Conservation (phyloP, 1,284 basidiomycete species). For the Heterobasidion occidentale region DNA sequence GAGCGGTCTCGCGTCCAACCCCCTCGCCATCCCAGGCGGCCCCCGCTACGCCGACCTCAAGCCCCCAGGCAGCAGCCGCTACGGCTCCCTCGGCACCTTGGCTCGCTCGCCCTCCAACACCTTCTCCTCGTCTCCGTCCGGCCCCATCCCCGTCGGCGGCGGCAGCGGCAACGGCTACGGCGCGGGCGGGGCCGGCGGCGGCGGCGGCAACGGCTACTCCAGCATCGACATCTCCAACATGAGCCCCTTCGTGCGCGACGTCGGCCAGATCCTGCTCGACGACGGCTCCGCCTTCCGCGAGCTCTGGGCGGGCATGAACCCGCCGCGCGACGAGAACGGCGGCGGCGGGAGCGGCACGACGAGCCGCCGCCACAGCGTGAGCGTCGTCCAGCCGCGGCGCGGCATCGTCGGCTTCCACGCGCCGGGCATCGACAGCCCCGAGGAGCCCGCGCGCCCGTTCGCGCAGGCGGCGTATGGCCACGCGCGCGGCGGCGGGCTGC, state of each 20-base stretch:
- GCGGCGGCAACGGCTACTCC: slow-evolving; percentile 39
- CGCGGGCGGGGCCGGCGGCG: background rate
- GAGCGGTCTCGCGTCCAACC: slow-evolving; percentile 30
- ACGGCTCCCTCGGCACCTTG: slow-evolving; percentile 51
- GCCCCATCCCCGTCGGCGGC: slow-evolving; percentile 11
- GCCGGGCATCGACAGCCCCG: slow-evolving; percentile 37
- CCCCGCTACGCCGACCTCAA: slow-evolving; percentile 52
- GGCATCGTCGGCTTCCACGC: slow-evolving; percentile 63
- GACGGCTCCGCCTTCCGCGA: slow-evolving; percentile 61
- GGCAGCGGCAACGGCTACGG: background rate
- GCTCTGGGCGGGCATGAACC: slow-evolving; percentile 60
- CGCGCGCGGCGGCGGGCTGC: slow-evolving; percentile 36
- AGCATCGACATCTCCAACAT: slow-evolving; percentile 66
- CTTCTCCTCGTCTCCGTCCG: slow-evolving; percentile 33
- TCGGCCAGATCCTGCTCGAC: slow-evolving; percentile 67
- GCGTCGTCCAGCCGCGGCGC: slow-evolving; percentile 69
- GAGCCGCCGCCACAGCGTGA: slow-evolving; percentile 80
- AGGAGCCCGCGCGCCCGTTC: slow-evolving; percentile 32
- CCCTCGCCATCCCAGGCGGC: slow-evolving; percentile 39
- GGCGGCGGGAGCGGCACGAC: slow-evolving; percentile 70
- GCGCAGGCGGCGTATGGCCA: slow-evolving; percentile 19
- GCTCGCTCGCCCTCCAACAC: slow-evolving; percentile 43
- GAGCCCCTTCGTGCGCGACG: slow-evolving; percentile 73
- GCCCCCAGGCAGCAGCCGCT: slow-evolving; percentile 53
- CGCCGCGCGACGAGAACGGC: slow-evolving; percentile 51